Conservation (phyloP, 257 asterid species). For the Oldenlandia corymbosa region DNA sequence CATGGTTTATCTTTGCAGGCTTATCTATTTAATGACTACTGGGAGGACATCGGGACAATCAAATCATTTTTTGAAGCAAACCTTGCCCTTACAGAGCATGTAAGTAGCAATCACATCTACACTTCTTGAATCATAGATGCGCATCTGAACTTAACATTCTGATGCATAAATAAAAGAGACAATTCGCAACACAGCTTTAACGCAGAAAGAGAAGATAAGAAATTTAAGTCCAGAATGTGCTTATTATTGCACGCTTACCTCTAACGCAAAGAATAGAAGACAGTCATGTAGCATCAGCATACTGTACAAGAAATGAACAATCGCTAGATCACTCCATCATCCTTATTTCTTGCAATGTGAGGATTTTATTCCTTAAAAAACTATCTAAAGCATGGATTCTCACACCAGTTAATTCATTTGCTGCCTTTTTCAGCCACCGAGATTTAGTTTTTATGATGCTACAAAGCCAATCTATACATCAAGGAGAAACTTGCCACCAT, state of each 20-base stretch:
- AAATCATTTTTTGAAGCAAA: constrained; percentile 93
- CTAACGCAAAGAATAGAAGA: background rate
- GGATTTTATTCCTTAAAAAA: too few species aligned
- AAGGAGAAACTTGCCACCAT: constrained; percentile 94
- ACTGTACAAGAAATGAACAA: background rate
- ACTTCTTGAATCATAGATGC: background rate
- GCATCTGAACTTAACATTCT: background rate
- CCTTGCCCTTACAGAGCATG: constrained; percentile 98
- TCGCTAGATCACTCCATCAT: background rate
- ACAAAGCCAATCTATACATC: constrained; percentile 90
- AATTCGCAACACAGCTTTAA: background rate
- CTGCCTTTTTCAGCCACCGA: constrained; percentile 65
- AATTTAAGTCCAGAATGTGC: too few species aligned
- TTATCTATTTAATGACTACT: constrained; percentile 80
- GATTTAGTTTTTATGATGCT: constrained; percentile 94
- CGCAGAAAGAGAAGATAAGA: background rate
- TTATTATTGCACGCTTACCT: too few species aligned
- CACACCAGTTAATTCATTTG: background rate
- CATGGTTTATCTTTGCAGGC: constrained; percentile 47
- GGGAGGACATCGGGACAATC: constrained; percentile 99
- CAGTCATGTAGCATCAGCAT: background rate
- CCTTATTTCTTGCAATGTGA: background rate
- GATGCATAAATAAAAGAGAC: background rate
- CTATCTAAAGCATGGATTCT: background rate
- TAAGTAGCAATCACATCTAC: constrained; percentile 27